Evolutionary conservation across 768 basidiomycete species (phyloP).

Genomic region (Cantharellus cinnabarinus): DNA sequence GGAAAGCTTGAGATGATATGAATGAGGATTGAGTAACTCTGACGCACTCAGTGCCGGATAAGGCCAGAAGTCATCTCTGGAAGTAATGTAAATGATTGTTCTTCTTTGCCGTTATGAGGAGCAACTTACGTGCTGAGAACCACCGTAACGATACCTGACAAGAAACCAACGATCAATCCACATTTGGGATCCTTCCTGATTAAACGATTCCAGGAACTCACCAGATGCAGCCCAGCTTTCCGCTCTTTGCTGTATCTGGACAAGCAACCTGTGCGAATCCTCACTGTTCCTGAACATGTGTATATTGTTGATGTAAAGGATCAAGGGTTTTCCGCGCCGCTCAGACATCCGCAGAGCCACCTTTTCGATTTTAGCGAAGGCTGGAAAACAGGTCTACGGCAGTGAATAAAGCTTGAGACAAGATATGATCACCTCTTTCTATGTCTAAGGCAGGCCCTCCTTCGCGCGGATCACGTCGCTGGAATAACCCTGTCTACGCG

Average conservation of each 20-base stretch:
- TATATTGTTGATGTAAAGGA: constrained; percentile 65
- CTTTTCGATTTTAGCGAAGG: constrained; percentile 68
- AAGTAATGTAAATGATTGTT: neutral
- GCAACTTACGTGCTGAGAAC: constrained; percentile 49
- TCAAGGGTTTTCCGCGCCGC: constrained; percentile 42
- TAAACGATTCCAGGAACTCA: constrained; percentile 15
- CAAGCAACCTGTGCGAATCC: constrained; percentile 53
- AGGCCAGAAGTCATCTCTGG: constrained; percentile 72
- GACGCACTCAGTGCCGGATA: constrained; percentile 42
- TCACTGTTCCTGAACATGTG: constrained; percentile 61
- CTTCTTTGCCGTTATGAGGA: neutral
- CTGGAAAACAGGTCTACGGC: constrained; percentile 16
- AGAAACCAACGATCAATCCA: neutral
- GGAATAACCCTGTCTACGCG: constrained; percentile 37
- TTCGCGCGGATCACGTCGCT: constrained; percentile 65
- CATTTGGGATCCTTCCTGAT: neutral
- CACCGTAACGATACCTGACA: constrained; percentile 48
- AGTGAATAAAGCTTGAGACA: neutral
- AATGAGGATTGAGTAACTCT: neutral
- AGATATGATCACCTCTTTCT: constrained; percentile 36
- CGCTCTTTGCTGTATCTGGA: constrained; percentile 71
- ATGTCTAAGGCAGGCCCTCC: constrained; percentile 64
- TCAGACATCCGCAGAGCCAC: constrained; percentile 47
- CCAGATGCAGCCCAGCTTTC: constrained; percentile 73
- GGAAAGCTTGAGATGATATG: constrained; percentile 8